Conservation (phyloP, 352 stramenopile genomes). For the Thraustotheca clavata region DNA sequence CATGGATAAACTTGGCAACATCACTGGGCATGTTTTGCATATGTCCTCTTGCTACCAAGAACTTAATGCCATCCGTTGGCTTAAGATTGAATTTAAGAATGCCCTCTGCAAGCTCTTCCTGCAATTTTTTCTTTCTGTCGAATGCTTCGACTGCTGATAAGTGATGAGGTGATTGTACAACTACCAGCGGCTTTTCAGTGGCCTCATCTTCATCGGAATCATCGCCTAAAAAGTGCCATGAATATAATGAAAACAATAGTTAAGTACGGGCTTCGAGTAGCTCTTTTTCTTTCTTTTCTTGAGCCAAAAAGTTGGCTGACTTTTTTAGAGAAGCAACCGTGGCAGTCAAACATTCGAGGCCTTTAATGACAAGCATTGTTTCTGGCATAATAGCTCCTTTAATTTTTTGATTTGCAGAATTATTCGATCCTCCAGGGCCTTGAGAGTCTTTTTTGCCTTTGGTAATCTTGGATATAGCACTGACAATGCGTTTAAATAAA, state of each 20-base stretch:
- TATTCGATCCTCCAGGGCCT: constrained; percentile 28
- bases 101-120: constrained; percentile 95
- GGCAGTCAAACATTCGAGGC: constrained; percentile 89
- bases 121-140: constrained; percentile 93
- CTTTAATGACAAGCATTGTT: neutral
- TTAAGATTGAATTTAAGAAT: constrained; percentile 98
- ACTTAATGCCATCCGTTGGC: constrained; percentile 85
- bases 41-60: constrained; percentile 87
- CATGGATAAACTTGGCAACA: constrained; percentile 92
- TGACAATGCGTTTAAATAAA: constrained; percentile 97
- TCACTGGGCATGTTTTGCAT: constrained; percentile 86
- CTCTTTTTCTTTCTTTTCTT: constrained; percentile 38
- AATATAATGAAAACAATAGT: neutral
- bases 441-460: constrained; percentile 80
- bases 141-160: constrained; percentile 92
- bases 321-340: constrained; percentile 90
- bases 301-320: constrained; percentile 64
- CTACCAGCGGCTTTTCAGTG: neutral
- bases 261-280: constrained; percentile 23
- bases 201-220: constrained; percentile 42
- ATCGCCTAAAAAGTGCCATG: constrained; percentile 20
- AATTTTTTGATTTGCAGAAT: constrained; percentile 24
- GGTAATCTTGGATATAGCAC: constrained; percentile 92
- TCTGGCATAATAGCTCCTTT: constrained; percentile 22
- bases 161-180: constrained; percentile 19